Evolutionary conservation across 2,329 filamentous ascomycete species (phyloP).

Genomic region (Xylaria sp.): DNA sequence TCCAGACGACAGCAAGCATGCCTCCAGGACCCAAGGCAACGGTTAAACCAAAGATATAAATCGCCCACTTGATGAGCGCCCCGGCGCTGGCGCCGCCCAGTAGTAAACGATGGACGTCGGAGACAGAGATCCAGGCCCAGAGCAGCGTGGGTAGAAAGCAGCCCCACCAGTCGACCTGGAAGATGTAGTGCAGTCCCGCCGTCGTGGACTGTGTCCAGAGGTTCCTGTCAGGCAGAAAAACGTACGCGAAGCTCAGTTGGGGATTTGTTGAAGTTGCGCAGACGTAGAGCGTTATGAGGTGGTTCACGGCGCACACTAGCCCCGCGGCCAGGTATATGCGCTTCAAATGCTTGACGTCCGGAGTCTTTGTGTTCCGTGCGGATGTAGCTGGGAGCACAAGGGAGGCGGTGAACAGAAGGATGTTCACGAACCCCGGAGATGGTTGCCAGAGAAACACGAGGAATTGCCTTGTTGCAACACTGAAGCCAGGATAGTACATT

Average conservation of each 20-base stretch:
- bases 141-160: constrained; percentile 41
- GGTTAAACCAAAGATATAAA: constrained; percentile 37
- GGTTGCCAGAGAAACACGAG: constrained; percentile 45
- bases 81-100: constrained; percentile 8
- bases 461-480: constrained; percentile 37
- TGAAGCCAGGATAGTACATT: constrained; percentile 39
- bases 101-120: constrained; percentile 42
- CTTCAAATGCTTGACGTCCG: constrained; percentile 45
- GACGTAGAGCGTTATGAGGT: constrained; percentile 40
- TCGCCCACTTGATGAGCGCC: constrained; percentile 33
- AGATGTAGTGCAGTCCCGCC: constrained; percentile 46
- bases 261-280: constrained; percentile 40
- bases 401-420: constrained; percentile 38
- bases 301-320: constrained; percentile 37
- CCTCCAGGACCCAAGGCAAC: constrained; percentile 43
- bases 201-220: constrained; percentile 38
- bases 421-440: constrained; percentile 41
- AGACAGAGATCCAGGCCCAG: constrained; percentile 43
- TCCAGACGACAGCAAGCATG: constrained; percentile 41
- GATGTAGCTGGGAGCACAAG: constrained; percentile 23
- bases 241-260: constrained; percentile 39
- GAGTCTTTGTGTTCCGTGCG: constrained; percentile 8
- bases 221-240: constrained; percentile 41
- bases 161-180: constrained; percentile 46
- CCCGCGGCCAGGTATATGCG: constrained; percentile 39